phyloP scores from a whole-genome alignment of 805 yeast species.

The Suhomyces xylopsoci region DNA sequence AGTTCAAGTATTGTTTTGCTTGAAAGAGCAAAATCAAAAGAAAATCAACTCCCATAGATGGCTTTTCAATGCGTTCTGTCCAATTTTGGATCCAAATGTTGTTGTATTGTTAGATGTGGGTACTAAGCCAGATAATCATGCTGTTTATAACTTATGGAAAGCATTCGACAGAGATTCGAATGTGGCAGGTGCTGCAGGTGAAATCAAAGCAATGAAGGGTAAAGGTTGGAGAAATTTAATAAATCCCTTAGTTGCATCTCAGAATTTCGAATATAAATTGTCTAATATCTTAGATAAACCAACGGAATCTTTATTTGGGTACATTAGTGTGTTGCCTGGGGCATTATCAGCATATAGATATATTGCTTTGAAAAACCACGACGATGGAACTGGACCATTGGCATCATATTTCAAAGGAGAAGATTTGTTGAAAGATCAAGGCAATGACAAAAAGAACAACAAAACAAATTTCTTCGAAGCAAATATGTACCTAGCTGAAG shows the following conservation, averaged over 20 bases:
- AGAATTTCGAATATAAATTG: slow-evolving; percentile 94
- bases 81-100: slow-evolving; percentile 86
- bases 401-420: slow-evolving; percentile 90
- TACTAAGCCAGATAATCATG: slow-evolving; percentile 84
- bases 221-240: slow-evolving; percentile 74
- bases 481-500: slow-evolving; percentile 44
- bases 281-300: slow-evolving; percentile 96
- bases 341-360: slow-evolving; percentile 93
- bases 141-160: slow-evolving; percentile 93
- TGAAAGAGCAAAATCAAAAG: slow-evolving; percentile 88
- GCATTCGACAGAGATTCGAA: slow-evolving; percentile 94
- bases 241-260: slow-evolving; percentile 93
- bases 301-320: slow-evolving; percentile 87
- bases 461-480: slow-evolving; percentile 86
- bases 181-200: slow-evolving; percentile 99
- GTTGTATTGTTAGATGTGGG: slow-evolving; percentile 94
- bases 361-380: slow-evolving; percentile 78
- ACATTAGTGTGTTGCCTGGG: slow-evolving; percentile 91
- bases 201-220: slow-evolving; percentile 93
- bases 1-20: slow-evolving; percentile 87
- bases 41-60: slow-evolving; percentile 97
- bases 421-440: slow-evolving; percentile 34
- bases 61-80: slow-evolving; percentile 94
- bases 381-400: slow-evolving; percentile 90
- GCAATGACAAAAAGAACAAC: slow-evolving; percentile 24